Conservation (phyloP, 345 rosid species). For the Erysimum cheiranthoides region DNA sequence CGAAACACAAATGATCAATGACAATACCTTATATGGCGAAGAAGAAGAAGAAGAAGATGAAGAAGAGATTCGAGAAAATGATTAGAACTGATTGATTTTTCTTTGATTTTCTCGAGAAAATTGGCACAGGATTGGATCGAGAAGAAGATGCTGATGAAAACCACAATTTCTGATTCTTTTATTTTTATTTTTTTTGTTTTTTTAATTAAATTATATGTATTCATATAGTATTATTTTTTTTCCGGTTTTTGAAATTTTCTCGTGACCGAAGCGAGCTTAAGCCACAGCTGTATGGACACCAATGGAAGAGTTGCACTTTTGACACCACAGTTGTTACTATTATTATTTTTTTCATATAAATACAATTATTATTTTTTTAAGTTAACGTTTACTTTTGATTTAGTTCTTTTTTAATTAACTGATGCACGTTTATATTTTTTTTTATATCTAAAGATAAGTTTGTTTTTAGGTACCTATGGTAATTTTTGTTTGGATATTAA, state of each 20-base stretch:
- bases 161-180: conserved; percentile 21
- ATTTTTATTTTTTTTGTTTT: background rate
- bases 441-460: too few species aligned
- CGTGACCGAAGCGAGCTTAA: conserved; percentile 21
- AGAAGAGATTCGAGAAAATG: background rate
- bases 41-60: background rate
- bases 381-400: background rate
- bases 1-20: background rate
- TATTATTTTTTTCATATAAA: too few species aligned
- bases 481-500: too few species aligned
- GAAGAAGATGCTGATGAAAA: conserved; percentile 27
- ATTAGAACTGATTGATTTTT: background rate
- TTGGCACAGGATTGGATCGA: conserved; percentile 18
- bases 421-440: background rate
- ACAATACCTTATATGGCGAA: background rate
- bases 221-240: background rate
- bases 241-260: background rate
- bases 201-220: background rate
- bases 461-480: too few species aligned
- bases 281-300: conserved; percentile 24
- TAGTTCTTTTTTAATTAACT: background rate
- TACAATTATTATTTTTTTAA: background rate
- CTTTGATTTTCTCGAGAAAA: background rate
- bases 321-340: background rate
- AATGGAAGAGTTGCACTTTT: conserved; percentile 27